A percentile compares a stretch with the other conserved stretches of the same genome.
phyloP scores from a whole-genome alignment of 1,284 basidiomycete species.

The Irpex rosettiformis region DNA sequence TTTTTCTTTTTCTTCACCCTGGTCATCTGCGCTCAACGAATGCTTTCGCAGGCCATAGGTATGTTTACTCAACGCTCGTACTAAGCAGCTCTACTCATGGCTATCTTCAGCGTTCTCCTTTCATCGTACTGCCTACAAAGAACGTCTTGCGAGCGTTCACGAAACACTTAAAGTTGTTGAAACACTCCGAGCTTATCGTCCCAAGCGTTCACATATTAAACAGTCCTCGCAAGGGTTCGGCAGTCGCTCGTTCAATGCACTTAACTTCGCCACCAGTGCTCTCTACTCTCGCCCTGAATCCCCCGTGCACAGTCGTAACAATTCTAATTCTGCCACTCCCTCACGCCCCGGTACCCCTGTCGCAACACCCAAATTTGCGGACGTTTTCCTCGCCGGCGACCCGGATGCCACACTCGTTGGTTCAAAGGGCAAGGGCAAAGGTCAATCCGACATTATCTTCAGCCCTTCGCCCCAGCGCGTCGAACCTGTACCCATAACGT shows the following conservation, averaged over 20 bases:
- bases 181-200: constrained; percentile 65
- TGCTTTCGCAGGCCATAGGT: constrained; percentile 64
- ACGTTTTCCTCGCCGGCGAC: constrained; percentile 8
- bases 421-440: constrained; percentile 23
- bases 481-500: constrained; percentile 13
- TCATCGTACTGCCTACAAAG: constrained; percentile 73
- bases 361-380: constrained; percentile 16
- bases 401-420: constrained; percentile 20
- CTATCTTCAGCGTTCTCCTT: constrained; percentile 55
- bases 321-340: constrained; percentile 18
- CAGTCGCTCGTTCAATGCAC: constrained; percentile 17
- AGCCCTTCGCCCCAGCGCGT: constrained; percentile 8
- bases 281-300: constrained; percentile 29
- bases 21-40: constrained; percentile 55
- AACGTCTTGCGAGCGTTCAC: constrained; percentile 60
- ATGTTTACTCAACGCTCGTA: constrained; percentile 8
- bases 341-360: constrained; percentile 10
- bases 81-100: neutral
- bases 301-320: constrained; percentile 13
- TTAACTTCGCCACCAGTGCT: constrained; percentile 7
- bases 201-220: constrained; percentile 37
- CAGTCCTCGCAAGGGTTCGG: constrained; percentile 28
- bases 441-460: constrained; percentile 16
- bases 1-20: constrained; percentile 70
- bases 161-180: constrained; percentile 63